Conservation (phyloP, 768 basidiomycete genomes). For the Pisolithus marmoratus region DNA sequence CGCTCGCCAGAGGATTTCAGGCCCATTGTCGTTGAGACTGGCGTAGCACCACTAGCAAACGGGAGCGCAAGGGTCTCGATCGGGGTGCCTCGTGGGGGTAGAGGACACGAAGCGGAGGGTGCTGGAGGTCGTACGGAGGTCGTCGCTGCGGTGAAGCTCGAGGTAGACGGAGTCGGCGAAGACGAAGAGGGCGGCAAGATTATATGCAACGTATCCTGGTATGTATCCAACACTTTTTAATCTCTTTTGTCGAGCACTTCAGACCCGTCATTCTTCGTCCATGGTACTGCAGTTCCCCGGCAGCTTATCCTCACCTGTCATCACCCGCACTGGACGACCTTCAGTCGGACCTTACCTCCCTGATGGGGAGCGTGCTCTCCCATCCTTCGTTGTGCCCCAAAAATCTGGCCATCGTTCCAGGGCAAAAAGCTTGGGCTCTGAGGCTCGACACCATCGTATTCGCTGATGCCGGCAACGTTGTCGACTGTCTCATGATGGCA, state of each 20-base stretch:
- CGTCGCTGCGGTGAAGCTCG: slow-evolving; percentile 72
- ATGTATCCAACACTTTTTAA: slow-evolving; percentile 25
- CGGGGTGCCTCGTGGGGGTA: slow-evolving; percentile 54
- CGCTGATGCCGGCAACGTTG: slow-evolving; percentile 67
- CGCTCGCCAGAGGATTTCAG: slow-evolving; percentile 64
- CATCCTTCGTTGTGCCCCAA: slow-evolving; percentile 60
- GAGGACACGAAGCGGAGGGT: slow-evolving; percentile 68
- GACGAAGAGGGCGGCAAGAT: slow-evolving; percentile 57
- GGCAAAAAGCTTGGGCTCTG: slow-evolving; percentile 70
- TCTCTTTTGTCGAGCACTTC: background rate
- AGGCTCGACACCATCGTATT: slow-evolving; percentile 72
- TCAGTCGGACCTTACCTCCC: slow-evolving; percentile 62
- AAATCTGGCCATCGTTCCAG: slow-evolving; percentile 56
- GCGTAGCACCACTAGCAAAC: slow-evolving; percentile 74
- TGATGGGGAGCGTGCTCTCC: slow-evolving; percentile 59
- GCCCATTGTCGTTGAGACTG: slow-evolving; percentile 67
- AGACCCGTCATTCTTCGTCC: slow-evolving; percentile 17
- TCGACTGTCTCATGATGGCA: slow-evolving; percentile 76
- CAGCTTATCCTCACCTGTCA: slow-evolving; percentile 70
- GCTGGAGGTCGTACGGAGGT: slow-evolving; percentile 79
- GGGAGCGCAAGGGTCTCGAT: slow-evolving; percentile 75
- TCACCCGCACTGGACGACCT: slow-evolving; percentile 66
- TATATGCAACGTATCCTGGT: slow-evolving; percentile 73
- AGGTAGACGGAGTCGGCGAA: slow-evolving; percentile 52
- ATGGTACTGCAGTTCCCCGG: slow-evolving; percentile 58